Conservation (phyloP, 768 basidiomycete species). For the Trametes maxima region DNA sequence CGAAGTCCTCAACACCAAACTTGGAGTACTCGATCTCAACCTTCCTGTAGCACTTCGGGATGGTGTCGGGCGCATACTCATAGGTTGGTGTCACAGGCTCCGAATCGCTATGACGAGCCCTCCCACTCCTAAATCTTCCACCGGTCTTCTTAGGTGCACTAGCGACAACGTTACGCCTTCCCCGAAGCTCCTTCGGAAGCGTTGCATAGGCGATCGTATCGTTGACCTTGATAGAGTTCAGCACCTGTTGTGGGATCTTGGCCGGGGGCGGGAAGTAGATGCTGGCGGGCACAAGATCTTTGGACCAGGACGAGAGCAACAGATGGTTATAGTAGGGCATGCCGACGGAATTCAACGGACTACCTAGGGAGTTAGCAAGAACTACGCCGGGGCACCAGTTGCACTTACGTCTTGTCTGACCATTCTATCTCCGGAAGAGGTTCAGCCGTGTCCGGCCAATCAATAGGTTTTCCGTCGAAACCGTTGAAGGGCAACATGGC, state of each 20-base stretch:
- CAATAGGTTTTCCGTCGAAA: slow-evolving; percentile 81
- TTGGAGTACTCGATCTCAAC: slow-evolving; percentile 99
- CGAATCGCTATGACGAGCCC: slow-evolving; percentile 36
- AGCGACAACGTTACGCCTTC: slow-evolving; percentile 75
- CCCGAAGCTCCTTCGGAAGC: slow-evolving; percentile 83
- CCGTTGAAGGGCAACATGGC: slow-evolving; percentile 78
- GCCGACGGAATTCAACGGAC: slow-evolving; percentile 87
- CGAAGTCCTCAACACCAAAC: slow-evolving; percentile 98
- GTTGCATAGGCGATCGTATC: slow-evolving; percentile 91
- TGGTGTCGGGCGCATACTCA: slow-evolving; percentile 56
- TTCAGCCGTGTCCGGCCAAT: slow-evolving; percentile 80
- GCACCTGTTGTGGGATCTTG: slow-evolving; percentile 78
- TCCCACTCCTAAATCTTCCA: slow-evolving; percentile 87
- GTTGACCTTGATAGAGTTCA: slow-evolving; percentile 79
- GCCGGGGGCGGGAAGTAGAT: slow-evolving; percentile 65
- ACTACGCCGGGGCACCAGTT: background rate
- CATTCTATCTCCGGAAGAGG: slow-evolving; percentile 75
- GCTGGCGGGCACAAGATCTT: slow-evolving; percentile 54
- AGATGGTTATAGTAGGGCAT: slow-evolving; percentile 79
- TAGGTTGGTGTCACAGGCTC: slow-evolving; percentile 56
- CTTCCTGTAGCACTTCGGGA: slow-evolving; percentile 83
- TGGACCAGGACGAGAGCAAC: slow-evolving; percentile 68
- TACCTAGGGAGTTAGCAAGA: slow-evolving; percentile 34
- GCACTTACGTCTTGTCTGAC: slow-evolving; percentile 75
- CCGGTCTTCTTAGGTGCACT: slow-evolving; percentile 54